phyloP scores from a whole-genome alignment of 108 stramenopile genomes.

The Seminavis robusta region DNA sequence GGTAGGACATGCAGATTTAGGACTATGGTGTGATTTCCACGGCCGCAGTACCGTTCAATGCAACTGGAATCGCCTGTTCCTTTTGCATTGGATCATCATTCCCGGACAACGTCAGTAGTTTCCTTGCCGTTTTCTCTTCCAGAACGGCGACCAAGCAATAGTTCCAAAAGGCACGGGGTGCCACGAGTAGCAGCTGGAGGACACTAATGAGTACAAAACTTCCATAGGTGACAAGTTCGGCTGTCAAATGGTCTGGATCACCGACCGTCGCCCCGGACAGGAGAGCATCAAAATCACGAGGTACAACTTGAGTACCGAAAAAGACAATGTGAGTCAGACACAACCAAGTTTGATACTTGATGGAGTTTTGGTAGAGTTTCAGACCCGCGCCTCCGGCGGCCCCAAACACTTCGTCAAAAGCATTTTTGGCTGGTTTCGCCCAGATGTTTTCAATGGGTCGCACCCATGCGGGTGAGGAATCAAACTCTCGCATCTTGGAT shows the following conservation, averaged over 20 bases:
- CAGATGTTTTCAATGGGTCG: background rate
- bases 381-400: background rate
- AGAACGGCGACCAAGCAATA: too few relatives aligned
- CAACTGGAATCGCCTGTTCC: too few relatives aligned
- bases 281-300: conserved; percentile 6
- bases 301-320: conserved; percentile 13
- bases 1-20: too few relatives aligned
- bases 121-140: too few relatives aligned
- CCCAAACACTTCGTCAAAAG: background rate
- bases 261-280: background rate
- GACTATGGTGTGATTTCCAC: too few relatives aligned
- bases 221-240: conserved; percentile 4
- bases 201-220: conserved; percentile 1
- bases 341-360: conserved; percentile 10
- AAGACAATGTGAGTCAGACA: conserved; percentile 16
- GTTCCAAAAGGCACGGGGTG: too few relatives aligned
- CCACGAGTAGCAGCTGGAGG: too few relatives aligned
- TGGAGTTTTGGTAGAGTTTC: conserved; percentile 2
- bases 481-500: background rate
- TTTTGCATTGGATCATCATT: too few relatives aligned
- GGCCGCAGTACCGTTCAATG: too few relatives aligned
- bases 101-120: too few relatives aligned
- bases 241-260: background rate
- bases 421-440: background rate
- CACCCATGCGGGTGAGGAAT: background rate